Evolutionary conservation across 164 flowering plant species (phyloP).

Genomic region (Liriodendron chinense): DNA sequence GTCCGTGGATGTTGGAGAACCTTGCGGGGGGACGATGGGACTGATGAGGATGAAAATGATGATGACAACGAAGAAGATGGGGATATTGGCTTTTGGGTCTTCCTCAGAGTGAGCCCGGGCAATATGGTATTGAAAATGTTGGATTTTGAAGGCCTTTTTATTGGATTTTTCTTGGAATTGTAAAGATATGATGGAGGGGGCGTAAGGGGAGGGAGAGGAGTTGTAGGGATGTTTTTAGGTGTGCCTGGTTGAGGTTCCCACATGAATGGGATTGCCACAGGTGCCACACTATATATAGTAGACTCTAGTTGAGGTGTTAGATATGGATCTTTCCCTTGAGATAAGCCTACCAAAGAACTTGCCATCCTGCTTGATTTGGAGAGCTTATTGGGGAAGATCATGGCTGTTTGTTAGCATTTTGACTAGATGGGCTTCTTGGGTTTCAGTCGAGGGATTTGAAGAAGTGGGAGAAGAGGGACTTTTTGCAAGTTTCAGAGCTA

Average conservation of each 20-base stretch:
- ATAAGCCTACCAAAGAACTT: conserved; percentile 48
- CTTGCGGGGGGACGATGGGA: conserved; percentile 14
- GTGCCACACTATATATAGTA: conserved; percentile 44
- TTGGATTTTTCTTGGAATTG: conserved; percentile 15
- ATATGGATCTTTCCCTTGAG: conserved; percentile 43
- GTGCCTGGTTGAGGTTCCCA: conserved; percentile 83
- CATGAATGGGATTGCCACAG: conserved; percentile 53
- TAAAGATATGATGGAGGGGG: conserved; percentile 64
- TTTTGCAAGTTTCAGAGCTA: no score
- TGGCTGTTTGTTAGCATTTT: no score
- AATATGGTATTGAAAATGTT: conserved; percentile 14
- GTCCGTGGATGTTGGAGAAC: neutral
- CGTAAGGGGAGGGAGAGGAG: conserved; percentile 54
- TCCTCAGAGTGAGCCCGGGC: conserved; percentile 14
- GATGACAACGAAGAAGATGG: conserved; percentile 9
- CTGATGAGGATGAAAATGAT: conserved; percentile 13
- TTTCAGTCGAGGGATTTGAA: no score
- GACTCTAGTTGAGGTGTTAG: conserved; percentile 44
- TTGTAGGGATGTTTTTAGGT: conserved; percentile 34
- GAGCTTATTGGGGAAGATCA: conserved; percentile 25
- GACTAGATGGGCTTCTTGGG: no score
- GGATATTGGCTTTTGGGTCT: conserved; percentile 6
- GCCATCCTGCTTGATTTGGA: conserved; percentile 48
- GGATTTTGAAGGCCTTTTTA: conserved; percentile 24
- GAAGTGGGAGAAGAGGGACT: no score